Base-by-base conservation (phyloP, 352 stramenopile species). In the Albugo candida region DNA sequence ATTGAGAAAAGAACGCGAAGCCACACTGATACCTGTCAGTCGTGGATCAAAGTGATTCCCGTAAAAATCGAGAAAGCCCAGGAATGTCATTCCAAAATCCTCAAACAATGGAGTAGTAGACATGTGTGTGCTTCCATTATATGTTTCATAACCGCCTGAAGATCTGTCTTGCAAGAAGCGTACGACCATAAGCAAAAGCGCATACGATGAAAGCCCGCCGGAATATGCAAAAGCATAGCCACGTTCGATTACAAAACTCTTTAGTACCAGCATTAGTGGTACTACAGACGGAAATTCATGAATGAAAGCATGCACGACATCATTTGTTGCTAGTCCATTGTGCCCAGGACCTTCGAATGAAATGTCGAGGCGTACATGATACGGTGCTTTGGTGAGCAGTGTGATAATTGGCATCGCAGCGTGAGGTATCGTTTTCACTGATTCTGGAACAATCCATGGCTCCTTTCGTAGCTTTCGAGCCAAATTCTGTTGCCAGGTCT, bases 31-130 rank as follows among this genome's bases (percentile, higher is more conserved):
- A 12, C 84, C 84, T 3, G 81, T 96, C 5, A 73, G 87, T 11
- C 81, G 77, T 16, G 83, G 79, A 47, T 95, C 81, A 45, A 95
- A 94, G 0, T 74, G 80, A 47, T 97, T 98, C 16, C 94, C 93
- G 60, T 97, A 98, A 55, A 97, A 98, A 49, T 98, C 91, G 11
- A 98, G 68, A 49, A 98, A 95, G 0, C 91, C 92, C 77, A 97
- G 95, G 1, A 98, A 67, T 47, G 97, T 74, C 35, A 95, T 87
- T 19, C 93, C 93, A 49, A 94, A 95, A 54, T 98, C 92, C 24
- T 31, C 24, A 31, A 31, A 3, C 24, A 31, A 31, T 3, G 3
- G 24, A 31, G 24, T 31, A 3, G 78, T 67, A 17, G 65, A 66
- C 21, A 77, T 80, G n/a, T 74, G 69, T 13, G 53, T 17, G 13